A percentile compares a stretch with the other conserved stretches of the same genome.
Evolutionary conservation across 1,284 basidiomycete species (phyloP).

Genomic region (Rhodotorula sp.): DNA sequence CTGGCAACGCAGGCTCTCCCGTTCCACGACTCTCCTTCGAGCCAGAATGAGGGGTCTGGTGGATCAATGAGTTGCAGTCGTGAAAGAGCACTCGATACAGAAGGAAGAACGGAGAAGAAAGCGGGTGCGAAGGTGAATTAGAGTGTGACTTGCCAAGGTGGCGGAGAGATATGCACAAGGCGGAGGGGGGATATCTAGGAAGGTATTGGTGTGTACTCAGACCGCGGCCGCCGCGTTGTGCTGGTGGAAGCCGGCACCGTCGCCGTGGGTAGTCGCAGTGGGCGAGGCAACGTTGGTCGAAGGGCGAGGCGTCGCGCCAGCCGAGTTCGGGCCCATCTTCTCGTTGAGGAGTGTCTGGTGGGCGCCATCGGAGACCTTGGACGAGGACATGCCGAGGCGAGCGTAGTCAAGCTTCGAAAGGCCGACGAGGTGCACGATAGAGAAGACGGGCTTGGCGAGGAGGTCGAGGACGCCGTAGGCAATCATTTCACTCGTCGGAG

Average conservation of each 20-base stretch:
- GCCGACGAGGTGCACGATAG: constrained; percentile 47
- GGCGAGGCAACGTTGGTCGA: constrained; percentile 5
- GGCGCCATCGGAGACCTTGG: constrained; percentile 28
- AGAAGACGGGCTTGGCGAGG: constrained; percentile 57
- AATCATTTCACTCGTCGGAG: constrained; percentile 45
- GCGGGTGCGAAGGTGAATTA: too few species aligned
- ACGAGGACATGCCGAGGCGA: constrained; percentile 40
- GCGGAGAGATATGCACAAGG: too few species aligned
- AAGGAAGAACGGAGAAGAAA: too few species aligned
- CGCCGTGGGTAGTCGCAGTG: not conserved
- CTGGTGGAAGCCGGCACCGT: constrained; percentile 9
- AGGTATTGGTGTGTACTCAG: not conserved
- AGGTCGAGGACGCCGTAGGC: constrained; percentile 61
- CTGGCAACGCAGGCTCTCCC: too few species aligned
- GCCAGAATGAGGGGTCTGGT: too few species aligned
- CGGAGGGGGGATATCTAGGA: too few species aligned
- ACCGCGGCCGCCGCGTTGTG: not conserved
- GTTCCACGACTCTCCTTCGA: too few species aligned
- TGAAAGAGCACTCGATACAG: too few species aligned
- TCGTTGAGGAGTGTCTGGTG: constrained; percentile 17
- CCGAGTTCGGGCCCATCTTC: constrained; percentile 17
- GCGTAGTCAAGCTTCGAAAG: constrained; percentile 46
- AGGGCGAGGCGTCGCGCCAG: constrained; percentile 14
- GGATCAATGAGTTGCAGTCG: too few species aligned
- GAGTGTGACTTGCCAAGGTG: not conserved